phyloP scores from a whole-genome alignment of 148 eudicot species.

The Agrostemma githago region DNA sequence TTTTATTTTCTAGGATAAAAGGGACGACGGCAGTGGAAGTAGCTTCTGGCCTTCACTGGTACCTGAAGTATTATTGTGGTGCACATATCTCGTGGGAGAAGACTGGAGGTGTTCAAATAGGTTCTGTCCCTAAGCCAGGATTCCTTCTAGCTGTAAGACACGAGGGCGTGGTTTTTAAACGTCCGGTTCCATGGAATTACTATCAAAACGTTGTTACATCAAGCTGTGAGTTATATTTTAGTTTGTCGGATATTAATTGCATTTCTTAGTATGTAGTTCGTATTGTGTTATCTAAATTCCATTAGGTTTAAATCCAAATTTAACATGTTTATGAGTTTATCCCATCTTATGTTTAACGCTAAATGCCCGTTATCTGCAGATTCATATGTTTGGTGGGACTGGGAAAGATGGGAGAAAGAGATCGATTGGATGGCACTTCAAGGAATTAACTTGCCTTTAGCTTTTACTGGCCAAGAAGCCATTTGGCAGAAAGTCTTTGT shows the following conservation, averaged over 20 bases:
- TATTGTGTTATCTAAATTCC: slow-evolving; percentile 4
- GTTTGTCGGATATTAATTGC: neutral
- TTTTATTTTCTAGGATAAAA: slow-evolving; percentile 45
- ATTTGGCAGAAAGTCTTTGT: slow-evolving; percentile 94
- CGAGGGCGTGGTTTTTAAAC: slow-evolving; percentile 52
- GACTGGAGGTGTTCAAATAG: slow-evolving; percentile 81
- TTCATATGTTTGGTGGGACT: slow-evolving; percentile 99
- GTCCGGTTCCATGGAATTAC: slow-evolving; percentile 92
- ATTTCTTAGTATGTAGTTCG: slow-evolving; percentile 3
- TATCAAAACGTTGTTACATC: slow-evolving; percentile 97
- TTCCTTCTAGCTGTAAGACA: slow-evolving; percentile 57
- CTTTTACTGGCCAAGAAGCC: slow-evolving; percentile 95
- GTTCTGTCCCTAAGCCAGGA: slow-evolving; percentile 66
- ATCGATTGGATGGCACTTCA: slow-evolving; percentile 99
- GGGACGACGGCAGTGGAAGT: slow-evolving; percentile 84
- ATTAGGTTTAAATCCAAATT: neutral
- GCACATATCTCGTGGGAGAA: slow-evolving; percentile 98
- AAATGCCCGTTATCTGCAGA: slow-evolving; percentile 34
- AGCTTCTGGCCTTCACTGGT: slow-evolving; percentile 90
- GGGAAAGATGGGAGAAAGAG: slow-evolving; percentile 99
- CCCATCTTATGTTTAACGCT: neutral
- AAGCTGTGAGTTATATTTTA: slow-evolving; percentile 61
- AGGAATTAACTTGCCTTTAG: slow-evolving; percentile 92
- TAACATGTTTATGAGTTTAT: slow-evolving; percentile 6
- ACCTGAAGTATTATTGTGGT: slow-evolving; percentile 73